These are phyloP conservation scores for Allium sativum DNA, from an alignment of 106 monocot genomes.

Conservation along the genomic window DNA sequence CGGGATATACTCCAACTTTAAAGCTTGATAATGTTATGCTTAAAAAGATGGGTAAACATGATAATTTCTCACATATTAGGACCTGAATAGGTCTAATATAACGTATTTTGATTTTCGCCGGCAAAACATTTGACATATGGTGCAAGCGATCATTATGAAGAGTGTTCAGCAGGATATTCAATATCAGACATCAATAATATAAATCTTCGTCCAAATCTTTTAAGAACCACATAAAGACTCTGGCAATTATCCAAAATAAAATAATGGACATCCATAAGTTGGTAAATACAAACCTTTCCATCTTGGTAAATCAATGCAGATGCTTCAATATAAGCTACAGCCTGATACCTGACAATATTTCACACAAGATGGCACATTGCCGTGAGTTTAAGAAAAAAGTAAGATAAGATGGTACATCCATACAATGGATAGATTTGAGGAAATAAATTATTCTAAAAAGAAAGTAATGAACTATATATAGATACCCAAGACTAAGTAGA, in stretches of 20 bases:
- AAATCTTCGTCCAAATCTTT: too few species aligned
- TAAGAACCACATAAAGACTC: neutral
- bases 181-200: too few species aligned
- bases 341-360: slow-evolving; percentile 66
- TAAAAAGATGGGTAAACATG: too few species aligned
- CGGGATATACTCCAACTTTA: too few species aligned
- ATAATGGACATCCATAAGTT: neutral
- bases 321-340: slow-evolving; percentile 96
- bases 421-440: neutral
- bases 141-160: too few species aligned
- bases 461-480: neutral
- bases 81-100: too few species aligned
- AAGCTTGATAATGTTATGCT: too few species aligned
- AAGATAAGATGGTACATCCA: neutral
- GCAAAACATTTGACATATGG: too few species aligned
- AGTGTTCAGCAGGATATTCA: too few species aligned
- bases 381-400: neutral
- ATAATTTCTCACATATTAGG: too few species aligned
- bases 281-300: slow-evolving; percentile 59
- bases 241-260: slow-evolving; percentile 1
- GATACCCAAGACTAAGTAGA: slow-evolving; percentile 89
- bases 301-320: slow-evolving; percentile 98
- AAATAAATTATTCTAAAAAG: neutral
- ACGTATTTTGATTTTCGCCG: too few species aligned
- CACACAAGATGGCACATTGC: slow-evolving; percentile 1